Conservation (phyloP, 306 rosid genomes). For the Vicia sativa region DNA sequence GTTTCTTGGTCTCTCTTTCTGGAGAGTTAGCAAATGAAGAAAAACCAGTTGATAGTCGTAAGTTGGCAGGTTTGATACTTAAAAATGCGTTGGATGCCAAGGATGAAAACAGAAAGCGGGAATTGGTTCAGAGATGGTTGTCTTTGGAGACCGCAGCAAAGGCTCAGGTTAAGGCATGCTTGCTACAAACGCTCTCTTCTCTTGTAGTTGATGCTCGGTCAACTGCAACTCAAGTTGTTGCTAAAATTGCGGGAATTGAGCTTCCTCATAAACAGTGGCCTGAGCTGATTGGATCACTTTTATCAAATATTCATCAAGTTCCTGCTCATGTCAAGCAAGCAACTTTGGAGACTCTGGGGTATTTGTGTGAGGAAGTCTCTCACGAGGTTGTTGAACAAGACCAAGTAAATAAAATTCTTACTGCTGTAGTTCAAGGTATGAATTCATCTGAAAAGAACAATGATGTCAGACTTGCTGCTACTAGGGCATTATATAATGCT, state of each 20-base stretch:
- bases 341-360: conserved; percentile 89
- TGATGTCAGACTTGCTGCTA: conserved; percentile 90
- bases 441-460: conserved; percentile 68
- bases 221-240: conserved; percentile 86
- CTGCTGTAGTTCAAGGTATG: conserved; percentile 96
- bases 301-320: conserved; percentile 76
- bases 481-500: conserved; percentile 81
- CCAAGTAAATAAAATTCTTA: conserved; percentile 83
- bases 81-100: conserved; percentile 92
- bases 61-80: conserved; percentile 82
- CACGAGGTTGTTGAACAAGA: conserved; percentile 81
- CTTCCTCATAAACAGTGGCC: conserved; percentile 93
- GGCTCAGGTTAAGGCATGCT: conserved; percentile 68
- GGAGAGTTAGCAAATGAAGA: conserved; percentile 80
- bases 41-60: conserved; percentile 88
- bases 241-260: conserved; percentile 87
- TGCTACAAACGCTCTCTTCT: conserved; percentile 77
- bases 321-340: conserved; percentile 83
- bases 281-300: conserved; percentile 76
- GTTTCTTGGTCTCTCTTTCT: conserved; percentile 78
- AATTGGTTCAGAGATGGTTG: conserved; percentile 84
- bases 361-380: conserved; percentile 89
- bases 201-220: conserved; percentile 71
- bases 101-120: conserved; percentile 78
- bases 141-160: conserved; percentile 64